These are phyloP conservation scores for Persicaria maculosa DNA, from an alignment of 148 eudicot species.

Conservation along the genomic window DNA sequence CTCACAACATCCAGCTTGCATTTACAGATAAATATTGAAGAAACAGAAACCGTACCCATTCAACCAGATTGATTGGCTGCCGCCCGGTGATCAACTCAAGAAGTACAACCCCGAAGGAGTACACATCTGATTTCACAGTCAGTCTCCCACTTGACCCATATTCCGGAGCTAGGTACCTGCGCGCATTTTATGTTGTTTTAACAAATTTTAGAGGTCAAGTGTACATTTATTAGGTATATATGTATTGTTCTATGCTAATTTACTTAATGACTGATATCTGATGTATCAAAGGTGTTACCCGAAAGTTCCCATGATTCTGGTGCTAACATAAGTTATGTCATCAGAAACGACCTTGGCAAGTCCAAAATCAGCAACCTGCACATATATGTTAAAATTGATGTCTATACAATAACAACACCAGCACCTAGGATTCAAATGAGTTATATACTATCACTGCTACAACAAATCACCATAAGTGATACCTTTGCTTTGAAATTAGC, in stretches of 20 bases:
- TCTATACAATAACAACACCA: no score
- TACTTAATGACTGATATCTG: no score
- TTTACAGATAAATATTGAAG: background rate
- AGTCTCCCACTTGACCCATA: background rate
- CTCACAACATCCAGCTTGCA: background rate
- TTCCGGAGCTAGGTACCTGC: slow-evolving; percentile 3
- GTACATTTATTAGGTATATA: background rate
- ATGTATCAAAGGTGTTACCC: background rate
- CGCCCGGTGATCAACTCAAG: background rate
- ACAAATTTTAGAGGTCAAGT: background rate
- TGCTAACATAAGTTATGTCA: background rate
- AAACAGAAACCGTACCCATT: background rate
- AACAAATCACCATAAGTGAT: no score
- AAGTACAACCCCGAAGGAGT: slow-evolving; percentile 1
- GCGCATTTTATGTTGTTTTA: background rate
- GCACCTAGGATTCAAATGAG: no score
- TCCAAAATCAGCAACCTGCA: background rate
- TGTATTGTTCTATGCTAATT: no score
- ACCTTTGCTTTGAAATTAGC: slow-evolving; percentile 9
- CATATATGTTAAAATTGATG: background rate
- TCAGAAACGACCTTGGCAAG: background rate
- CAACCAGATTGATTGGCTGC: background rate
- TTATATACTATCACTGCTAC: no score
- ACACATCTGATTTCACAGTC: background rate
- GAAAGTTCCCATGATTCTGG: background rate